Evolutionary conservation across 495 filamentous ascomycete genomes (phyloP).

Genomic region (Acidomyces sp.): DNA sequence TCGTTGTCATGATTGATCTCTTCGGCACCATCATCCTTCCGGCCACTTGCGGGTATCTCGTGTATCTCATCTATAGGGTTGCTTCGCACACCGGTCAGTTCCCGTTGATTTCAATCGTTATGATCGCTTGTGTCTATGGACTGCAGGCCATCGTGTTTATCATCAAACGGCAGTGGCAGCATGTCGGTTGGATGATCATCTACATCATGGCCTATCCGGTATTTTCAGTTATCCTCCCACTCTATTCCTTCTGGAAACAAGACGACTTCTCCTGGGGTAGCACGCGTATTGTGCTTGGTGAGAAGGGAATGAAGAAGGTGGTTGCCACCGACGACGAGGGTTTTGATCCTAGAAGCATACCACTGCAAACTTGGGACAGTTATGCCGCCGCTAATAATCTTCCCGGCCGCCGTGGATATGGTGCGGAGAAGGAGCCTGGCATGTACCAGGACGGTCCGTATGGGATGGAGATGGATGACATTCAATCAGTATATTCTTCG

Average conservation of each 20-base stretch:
- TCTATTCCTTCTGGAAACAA: slow-evolving; percentile 99
- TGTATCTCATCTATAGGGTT: slow-evolving; percentile 74
- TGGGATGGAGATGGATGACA: slow-evolving; percentile 98
- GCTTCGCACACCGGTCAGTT: slow-evolving; percentile 59
- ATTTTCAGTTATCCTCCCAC: slow-evolving; percentile 77
- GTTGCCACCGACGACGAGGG: slow-evolving; percentile 75
- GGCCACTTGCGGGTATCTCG: slow-evolving; percentile 79
- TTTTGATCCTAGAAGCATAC: slow-evolving; percentile 84
- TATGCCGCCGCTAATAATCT: slow-evolving; percentile 86
- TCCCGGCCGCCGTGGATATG: slow-evolving; percentile 69
- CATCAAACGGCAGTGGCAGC: slow-evolving; percentile 91
- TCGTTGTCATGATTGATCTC: slow-evolving; percentile 91
- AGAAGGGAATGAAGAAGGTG: slow-evolving; percentile 78
- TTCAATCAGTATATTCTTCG: slow-evolving; percentile 90
- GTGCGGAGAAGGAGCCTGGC: slow-evolving; percentile 48
- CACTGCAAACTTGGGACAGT: slow-evolving; percentile 92
- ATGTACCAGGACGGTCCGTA: slow-evolving; percentile 36
- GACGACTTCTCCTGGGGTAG: slow-evolving; percentile 98
- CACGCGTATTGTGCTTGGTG: slow-evolving; percentile 90
- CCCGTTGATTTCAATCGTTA: slow-evolving; percentile 72
- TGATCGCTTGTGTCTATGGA: slow-evolving; percentile 86
- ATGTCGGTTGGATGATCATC: slow-evolving; percentile 98
- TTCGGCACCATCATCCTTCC: slow-evolving; percentile 88
- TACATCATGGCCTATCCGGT: slow-evolving; percentile 90
- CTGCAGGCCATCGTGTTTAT: slow-evolving; percentile 94